Percentiles rank a stretch among this genome's conserved stretches.
phyloP scores from a whole-genome alignment of 176 grass and related monocot genomes.

The Avena eriantha region DNA sequence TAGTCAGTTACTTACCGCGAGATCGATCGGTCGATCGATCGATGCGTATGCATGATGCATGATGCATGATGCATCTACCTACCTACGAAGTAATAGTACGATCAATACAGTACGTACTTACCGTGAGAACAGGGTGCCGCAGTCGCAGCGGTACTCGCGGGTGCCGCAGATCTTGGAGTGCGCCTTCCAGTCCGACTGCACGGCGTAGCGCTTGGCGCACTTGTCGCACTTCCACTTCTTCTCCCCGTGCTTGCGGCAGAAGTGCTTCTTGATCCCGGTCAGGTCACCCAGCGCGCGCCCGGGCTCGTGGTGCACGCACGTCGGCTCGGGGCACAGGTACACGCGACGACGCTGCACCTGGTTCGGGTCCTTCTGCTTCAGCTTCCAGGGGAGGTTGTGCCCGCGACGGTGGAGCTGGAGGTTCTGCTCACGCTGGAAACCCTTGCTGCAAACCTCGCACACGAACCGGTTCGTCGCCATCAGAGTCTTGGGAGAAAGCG shows the following conservation, averaged over 20 bases:
- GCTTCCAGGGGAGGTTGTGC: slow-evolving; percentile 98
- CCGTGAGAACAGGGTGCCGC: slow-evolving; percentile 97
- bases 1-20: not conserved
- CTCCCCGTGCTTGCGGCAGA: slow-evolving; percentile 99
- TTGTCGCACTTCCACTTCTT: slow-evolving; percentile 99
- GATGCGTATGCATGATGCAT: too few species aligned
- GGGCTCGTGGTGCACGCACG: slow-evolving; percentile 93
- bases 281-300: slow-evolving; percentile 88
- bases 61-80: too few species aligned
- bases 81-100: too few species aligned
- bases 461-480: slow-evolving; percentile 97
- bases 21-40: too few species aligned
- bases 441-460: slow-evolving; percentile 99
- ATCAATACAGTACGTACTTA: slow-evolving; percentile 5
- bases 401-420: slow-evolving; percentile 97
- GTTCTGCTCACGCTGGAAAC: slow-evolving; percentile 97
- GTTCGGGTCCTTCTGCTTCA: slow-evolving; percentile 82
- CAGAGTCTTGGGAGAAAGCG: slow-evolving; percentile 83
- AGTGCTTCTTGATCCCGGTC: slow-evolving; percentile 99
- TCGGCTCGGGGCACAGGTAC: slow-evolving; percentile 97
- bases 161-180: slow-evolving; percentile 99
- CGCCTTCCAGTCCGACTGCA: slow-evolving; percentile 98
- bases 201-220: slow-evolving; percentile 96
- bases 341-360: slow-evolving; percentile 69
- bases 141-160: slow-evolving; percentile 97